phyloP scores from a whole-genome alignment of 805 yeast genomes.

The Schizosaccharomyces osmophilus region DNA sequence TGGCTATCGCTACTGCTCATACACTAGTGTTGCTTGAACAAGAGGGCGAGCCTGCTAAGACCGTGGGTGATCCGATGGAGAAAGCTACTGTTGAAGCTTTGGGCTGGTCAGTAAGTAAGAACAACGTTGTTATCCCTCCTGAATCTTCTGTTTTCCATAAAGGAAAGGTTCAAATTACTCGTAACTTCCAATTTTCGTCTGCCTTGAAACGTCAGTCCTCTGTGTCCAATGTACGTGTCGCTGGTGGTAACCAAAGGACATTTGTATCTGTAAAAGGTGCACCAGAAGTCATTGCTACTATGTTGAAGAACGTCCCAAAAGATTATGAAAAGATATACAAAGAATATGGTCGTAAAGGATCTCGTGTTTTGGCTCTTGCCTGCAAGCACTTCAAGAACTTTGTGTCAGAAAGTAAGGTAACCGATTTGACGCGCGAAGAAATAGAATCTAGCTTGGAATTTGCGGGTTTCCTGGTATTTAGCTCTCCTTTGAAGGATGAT shows the following conservation, averaged over 20 bases:
- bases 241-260: conserved; percentile 19
- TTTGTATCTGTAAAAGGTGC: conserved; percentile 91
- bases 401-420: conserved; percentile 25
- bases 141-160: conserved; percentile 4
- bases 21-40: conserved; percentile 70
- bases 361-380: conserved; percentile 89
- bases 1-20: conserved; percentile 80
- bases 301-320: conserved; percentile 47
- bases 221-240: conserved; percentile 32
- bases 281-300: conserved; percentile 73
- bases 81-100: conserved; percentile 78
- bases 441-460: conserved; percentile 54
- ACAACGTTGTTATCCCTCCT: conserved; percentile 13
- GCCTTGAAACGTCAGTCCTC: conserved; percentile 87
- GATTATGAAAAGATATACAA: conserved; percentile 68
- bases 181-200: conserved; percentile 93
- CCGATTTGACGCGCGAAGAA: conserved; percentile 42
- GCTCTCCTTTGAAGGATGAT: conserved; percentile 85
- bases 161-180: conserved; percentile 43
- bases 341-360: conserved; percentile 80
- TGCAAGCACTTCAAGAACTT: conserved; percentile 39
- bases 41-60: conserved; percentile 47
- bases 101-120: conserved; percentile 58
- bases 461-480: conserved; percentile 89
- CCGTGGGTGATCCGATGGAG: conserved; percentile 98